Evolutionary conservation across 768 basidiomycete genomes (phyloP).

Genomic region (Pulveroboletus frians): DNA sequence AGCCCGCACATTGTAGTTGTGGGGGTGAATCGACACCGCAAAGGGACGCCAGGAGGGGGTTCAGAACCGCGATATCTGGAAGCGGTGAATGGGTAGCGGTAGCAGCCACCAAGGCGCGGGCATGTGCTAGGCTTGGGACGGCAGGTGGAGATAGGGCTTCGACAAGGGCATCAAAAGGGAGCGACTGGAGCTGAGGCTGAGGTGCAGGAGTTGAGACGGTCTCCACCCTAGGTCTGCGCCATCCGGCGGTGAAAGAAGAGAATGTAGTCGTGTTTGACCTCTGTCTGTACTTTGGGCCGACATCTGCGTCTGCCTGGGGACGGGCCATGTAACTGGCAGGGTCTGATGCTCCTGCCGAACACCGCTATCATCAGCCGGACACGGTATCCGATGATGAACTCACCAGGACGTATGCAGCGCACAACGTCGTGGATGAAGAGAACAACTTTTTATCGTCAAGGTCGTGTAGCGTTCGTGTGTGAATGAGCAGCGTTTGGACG

Average conservation of each 20-base stretch:
- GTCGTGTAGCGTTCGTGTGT: constrained; percentile 16
- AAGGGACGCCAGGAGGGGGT: constrained; percentile 55
- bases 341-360: constrained; percentile 12
- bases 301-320: constrained; percentile 30
- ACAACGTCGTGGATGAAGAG: constrained; percentile 8
- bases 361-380: constrained; percentile 3
- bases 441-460: constrained; percentile 5
- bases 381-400: constrained; percentile 5
- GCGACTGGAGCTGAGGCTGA: constrained; percentile 23
- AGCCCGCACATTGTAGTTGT: constrained; percentile 61
- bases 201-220: constrained; percentile 24
- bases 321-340: constrained; percentile 26
- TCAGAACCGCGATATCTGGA: constrained; percentile 48
- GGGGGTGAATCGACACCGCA: constrained; percentile 51
- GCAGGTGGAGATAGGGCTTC: constrained; percentile 43
- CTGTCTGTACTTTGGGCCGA: constrained; percentile 30
- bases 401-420: constrained; percentile 8
- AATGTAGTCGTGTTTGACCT: constrained; percentile 43
- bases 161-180: constrained; percentile 43
- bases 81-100: constrained; percentile 51
- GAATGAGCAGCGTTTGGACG: not conserved
- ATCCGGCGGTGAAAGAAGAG: constrained; percentile 32
- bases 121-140: constrained; percentile 63
- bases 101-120: constrained; percentile 50
- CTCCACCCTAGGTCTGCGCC: constrained; percentile 35